Evolutionary conservation across 1,139 yeast genomes (phyloP).

Genomic region (Pichia sp.): DNA sequence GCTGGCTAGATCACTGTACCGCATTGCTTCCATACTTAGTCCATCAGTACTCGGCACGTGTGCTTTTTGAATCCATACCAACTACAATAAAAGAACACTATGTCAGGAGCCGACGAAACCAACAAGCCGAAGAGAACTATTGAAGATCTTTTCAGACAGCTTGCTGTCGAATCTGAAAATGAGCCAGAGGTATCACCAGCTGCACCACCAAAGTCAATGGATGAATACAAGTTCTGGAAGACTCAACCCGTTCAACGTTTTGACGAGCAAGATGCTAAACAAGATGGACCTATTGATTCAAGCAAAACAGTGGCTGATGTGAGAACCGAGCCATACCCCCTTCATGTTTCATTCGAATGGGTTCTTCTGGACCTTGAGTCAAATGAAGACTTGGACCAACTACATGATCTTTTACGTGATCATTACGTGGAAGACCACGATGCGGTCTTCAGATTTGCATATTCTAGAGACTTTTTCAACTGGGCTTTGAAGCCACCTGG

Average conservation of each 20-base stretch:
- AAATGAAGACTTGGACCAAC: slow-evolving; percentile 56
- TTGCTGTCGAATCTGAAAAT: slow-evolving; percentile 44
- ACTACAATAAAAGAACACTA: too few relatives aligned
- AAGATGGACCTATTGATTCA: slow-evolving; percentile 80
- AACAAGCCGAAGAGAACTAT: slow-evolving; percentile 27
- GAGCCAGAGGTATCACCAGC: slow-evolving; percentile 29
- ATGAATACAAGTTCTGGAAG: slow-evolving; percentile 94
- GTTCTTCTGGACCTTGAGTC: slow-evolving; percentile 62
- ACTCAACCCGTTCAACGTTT: slow-evolving; percentile 91
- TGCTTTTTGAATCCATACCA: too few relatives aligned
- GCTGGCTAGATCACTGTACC: too few relatives aligned
- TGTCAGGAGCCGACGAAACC: slow-evolving; percentile 8
- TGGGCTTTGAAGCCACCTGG: slow-evolving; percentile 98
- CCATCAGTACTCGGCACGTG: too few relatives aligned
- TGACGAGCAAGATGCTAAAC: slow-evolving; percentile 48
- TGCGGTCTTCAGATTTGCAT: slow-evolving; percentile 86
- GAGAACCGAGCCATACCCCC: slow-evolving; percentile 59
- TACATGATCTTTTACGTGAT: slow-evolving; percentile 72
- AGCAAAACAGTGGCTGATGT: slow-evolving; percentile 64
- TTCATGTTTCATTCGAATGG: slow-evolving; percentile 86
- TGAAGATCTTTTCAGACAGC: slow-evolving; percentile 43
- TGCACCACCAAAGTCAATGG: slow-evolving; percentile 58
- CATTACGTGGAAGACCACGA: slow-evolving; percentile 94
- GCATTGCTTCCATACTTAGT: too few relatives aligned
- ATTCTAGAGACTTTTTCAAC: slow-evolving; percentile 71